Base-by-base conservation (phyloP, 2,329 filamentous ascomycete genomes). In the Ophidiomyces ophidiicola region DNA sequence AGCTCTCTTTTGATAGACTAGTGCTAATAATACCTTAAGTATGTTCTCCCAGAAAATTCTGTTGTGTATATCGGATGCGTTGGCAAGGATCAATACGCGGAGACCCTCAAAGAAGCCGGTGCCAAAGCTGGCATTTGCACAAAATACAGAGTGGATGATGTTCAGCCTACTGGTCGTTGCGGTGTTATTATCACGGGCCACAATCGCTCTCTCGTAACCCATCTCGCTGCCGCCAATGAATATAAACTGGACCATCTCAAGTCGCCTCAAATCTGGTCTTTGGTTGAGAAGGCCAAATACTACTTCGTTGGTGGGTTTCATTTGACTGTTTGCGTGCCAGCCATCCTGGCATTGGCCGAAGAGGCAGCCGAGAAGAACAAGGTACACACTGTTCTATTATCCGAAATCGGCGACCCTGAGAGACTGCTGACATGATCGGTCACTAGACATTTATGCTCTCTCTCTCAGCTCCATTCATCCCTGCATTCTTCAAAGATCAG, bases 271-370 rank as follows among this genome's bases (percentile, higher is more conserved):
- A 80, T 96, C 64, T 98, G 90, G 90, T 73, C 76, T 50, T 72
- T 94, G 36, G 90, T 90, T 44, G 77, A 96, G 75, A 78, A 81
- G 53, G 87, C 88, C 41, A 75, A 87, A 58, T 72, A 82, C 54
- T 94, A 80, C 72, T 98, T 94, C 58, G 78, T 98, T 46, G 90
- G 90, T 56, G 90, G 90, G 32, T 98, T 86, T 71, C 90, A 98
- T 71, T 76, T 98, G 70, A 98, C 90, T 29, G 90, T 98, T 57
- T 94, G 80, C 66, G 85, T 88, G 31, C 78, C 82, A 15, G 88
- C 90, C 49, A 86, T 94, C 58, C 70, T 87, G 71, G 84, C 86
- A 49, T 74, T 98, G 34, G 88, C 81, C 50, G 80, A 93, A 46
- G 82, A 96, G 67, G 88, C 90, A 43, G 87, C 85, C 26, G 68